These are phyloP conservation scores for Salvia sclarea DNA, from an alignment of 305 asterid species.

Conservation along the genomic window DNA sequence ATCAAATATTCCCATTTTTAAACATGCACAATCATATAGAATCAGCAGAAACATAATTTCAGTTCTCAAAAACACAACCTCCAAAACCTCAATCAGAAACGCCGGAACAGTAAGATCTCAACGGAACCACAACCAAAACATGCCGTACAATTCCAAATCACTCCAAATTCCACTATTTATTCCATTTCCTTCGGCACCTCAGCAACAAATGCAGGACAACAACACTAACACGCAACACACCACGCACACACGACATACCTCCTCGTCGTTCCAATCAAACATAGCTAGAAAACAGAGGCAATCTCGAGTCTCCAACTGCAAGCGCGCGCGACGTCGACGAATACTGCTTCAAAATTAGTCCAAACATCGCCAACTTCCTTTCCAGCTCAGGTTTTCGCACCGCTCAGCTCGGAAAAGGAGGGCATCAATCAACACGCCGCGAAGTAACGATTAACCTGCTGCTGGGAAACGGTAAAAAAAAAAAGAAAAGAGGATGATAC, in stretches of 20 bases:
- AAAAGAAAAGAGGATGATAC: not conserved
- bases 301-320: conserved; percentile 35
- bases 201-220: not conserved
- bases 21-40: not conserved
- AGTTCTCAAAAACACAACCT: conserved; percentile 4
- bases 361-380: conserved; percentile 60
- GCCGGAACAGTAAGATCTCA: conserved; percentile 4
- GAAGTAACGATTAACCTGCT: not conserved
- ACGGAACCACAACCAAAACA: not conserved
- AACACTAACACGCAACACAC: not conserved
- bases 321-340: conserved; percentile 35
- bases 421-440: conserved; percentile 23
- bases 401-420: conserved; percentile 26
- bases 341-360: conserved; percentile 40
- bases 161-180: not conserved
- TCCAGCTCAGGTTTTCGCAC: conserved; percentile 33
- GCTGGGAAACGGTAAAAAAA: conserved; percentile 4
- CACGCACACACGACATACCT: conserved; percentile 49
- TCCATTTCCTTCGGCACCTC: conserved; percentile 3
- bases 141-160: conserved; percentile 9
- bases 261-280: conserved; percentile 99
- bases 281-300: conserved; percentile 53
- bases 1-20: not conserved
- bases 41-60: not conserved
- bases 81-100: too few species aligned